Evolutionary conservation across 148 eudicot genomes (phyloP), one percentile per base, ranked within the genome.

Genomic region (Salicornia ramosissima): DNA sequence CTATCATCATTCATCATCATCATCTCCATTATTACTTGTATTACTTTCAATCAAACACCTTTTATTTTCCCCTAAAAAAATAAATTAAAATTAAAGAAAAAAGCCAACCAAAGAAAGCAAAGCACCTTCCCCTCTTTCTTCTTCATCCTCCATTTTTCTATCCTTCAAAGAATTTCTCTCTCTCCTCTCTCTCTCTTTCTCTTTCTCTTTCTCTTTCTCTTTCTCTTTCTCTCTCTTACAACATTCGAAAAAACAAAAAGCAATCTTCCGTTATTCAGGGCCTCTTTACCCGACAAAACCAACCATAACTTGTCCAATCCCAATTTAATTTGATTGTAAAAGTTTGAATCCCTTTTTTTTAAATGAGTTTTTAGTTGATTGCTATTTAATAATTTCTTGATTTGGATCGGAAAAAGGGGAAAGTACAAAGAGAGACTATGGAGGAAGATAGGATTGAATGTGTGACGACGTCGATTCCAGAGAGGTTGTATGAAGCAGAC

Each of bases 381-480:
- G 40, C 5, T 36, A 8, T 36, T 36, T 36, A 8, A 3, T 36
- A 36, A 36, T 36, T 36, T 36, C 40, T 36, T 36, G 40, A 36
- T 36, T 36, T 36, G 40, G 40, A 36, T 36, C 40, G 5, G 8
- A 36, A 36, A 36, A 36, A 36, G 40, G 40, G 8, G 40, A 36
- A 3, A n/a, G n/a, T n/a, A n/a, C n/a, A 18, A 26, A 64, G 26
- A 24, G 51, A 11, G 26, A 30, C 42, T 29, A 78, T 78, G 81
- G 81, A 78, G 43, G 81, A 78, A 22, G 81, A 73, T 64, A 78
- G 74, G 47, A 71, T 79, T 75, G 82, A 79, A 75, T 79, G 82
- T 55, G 60, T 79, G 10, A 58, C 71, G 39, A 67, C 71, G 29
- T 64, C 77, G 40, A 55, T 67, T 43, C 62, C 72, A 25, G 82